Evolutionary conservation across 2,329 filamentous ascomycete species (phyloP).

Genomic region (Pseudocercospora eumusae): DNA sequence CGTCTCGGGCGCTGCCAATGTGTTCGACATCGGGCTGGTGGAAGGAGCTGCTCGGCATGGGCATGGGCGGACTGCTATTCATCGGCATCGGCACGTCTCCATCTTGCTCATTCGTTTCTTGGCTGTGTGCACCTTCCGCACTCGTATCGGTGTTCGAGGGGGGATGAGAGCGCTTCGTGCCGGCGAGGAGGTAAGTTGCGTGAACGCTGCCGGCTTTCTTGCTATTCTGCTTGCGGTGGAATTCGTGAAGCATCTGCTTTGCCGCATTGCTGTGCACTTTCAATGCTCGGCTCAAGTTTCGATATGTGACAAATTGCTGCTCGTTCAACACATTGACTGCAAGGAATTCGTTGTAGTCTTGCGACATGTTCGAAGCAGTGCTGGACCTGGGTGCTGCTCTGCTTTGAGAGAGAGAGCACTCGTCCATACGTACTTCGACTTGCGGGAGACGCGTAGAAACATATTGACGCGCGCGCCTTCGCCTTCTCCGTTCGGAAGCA

Average conservation of each 20-base stretch:
- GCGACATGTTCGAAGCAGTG: conserved; percentile 43
- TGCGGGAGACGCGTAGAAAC: conserved; percentile 4
- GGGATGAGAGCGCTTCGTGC: conserved; percentile 54
- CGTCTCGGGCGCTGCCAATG: conserved; percentile 46
- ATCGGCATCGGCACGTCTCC: conserved; percentile 65
- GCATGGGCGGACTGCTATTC: conserved; percentile 65
- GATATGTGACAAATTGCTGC: conserved; percentile 75
- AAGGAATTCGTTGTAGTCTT: conserved; percentile 68
- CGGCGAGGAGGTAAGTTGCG: conserved; percentile 88
- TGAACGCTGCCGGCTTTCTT: conserved; percentile 74
- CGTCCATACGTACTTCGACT: background rate
- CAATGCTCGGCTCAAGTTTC: conserved; percentile 76
- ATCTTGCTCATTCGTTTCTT: conserved; percentile 40
- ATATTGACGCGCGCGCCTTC: no score
- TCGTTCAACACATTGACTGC: conserved; percentile 76
- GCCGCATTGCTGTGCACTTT: conserved; percentile 83
- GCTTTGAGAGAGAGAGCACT: no score
- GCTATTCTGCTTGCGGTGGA: conserved; percentile 74
- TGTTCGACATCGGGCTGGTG: conserved; percentile 46
- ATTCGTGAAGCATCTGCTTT: conserved; percentile 78
- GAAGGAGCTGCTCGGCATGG: conserved; percentile 68
- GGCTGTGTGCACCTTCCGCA: conserved; percentile 34
- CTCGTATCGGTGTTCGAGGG: background rate
- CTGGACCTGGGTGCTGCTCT: background rate
- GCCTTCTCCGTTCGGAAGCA: no score